phyloP scores from a whole-genome alignment of 257 asterid species.

The Coffea canephora region DNA sequence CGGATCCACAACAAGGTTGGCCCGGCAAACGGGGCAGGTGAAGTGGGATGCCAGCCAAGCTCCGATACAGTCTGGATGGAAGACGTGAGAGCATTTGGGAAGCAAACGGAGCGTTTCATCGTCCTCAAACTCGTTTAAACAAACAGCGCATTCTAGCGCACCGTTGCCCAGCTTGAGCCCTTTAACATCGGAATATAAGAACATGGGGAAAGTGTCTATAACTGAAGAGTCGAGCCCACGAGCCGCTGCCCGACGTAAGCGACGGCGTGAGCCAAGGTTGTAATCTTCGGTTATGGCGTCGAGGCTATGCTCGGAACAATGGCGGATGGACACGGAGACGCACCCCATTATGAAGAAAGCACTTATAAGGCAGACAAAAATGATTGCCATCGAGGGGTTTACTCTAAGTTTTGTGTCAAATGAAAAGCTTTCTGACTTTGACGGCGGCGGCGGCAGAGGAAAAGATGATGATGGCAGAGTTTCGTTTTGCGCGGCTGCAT shows the following conservation, averaged over 20 bases:
- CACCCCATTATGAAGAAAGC: constrained; percentile 27
- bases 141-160: constrained; percentile 38
- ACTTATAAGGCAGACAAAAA: constrained; percentile 24
- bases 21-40: constrained; percentile 64
- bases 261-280: neutral
- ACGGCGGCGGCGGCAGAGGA: constrained; percentile 1
- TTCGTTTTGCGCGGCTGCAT: constrained; percentile 2
- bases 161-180: constrained; percentile 27
- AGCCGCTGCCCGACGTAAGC: neutral
- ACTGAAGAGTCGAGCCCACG: constrained; percentile 31
- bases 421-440: constrained; percentile 2
- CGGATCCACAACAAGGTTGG: constrained; percentile 27
- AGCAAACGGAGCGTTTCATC: constrained; percentile 36
- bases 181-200: constrained; percentile 34
- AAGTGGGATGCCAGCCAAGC: constrained; percentile 46
- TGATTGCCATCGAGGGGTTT: constrained; percentile 17
- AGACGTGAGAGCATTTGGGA: constrained; percentile 38
- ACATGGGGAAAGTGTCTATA: constrained; percentile 29
- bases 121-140: constrained; percentile 39
- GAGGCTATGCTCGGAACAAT: constrained; percentile 21
- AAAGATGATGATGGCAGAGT: neutral
- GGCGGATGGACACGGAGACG: constrained; percentile 28
- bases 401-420: constrained; percentile 13
- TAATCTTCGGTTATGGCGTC: neutral
- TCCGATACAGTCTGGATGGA: constrained; percentile 51